These are phyloP conservation scores for Fistulinella prunicolor DNA, from an alignment of 768 basidiomycete genomes.

Conservation along the genomic window DNA sequence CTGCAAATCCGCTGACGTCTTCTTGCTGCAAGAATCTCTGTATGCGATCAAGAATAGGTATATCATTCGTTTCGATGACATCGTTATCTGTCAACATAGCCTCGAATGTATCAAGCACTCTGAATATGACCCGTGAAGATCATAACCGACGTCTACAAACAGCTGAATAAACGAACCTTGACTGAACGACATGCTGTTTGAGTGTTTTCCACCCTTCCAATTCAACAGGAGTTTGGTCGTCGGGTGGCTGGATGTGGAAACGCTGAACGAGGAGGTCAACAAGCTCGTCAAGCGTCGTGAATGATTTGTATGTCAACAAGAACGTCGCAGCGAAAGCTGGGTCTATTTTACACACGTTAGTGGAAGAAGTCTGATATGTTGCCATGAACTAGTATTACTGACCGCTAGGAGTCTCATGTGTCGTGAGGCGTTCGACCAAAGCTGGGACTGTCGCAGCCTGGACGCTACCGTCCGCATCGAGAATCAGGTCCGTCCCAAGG, in stretches of 20 bases:
- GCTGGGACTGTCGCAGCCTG: conserved; percentile 87
- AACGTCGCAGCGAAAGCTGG: conserved; percentile 82
- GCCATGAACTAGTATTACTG: conserved; percentile 29
- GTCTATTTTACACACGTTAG: conserved; percentile 42
- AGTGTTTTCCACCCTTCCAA: conserved; percentile 74
- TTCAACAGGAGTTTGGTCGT: conserved; percentile 58
- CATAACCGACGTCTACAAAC: neutral
- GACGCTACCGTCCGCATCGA: conserved; percentile 81
- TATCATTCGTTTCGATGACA: conserved; percentile 82
- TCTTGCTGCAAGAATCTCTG: conserved; percentile 72
- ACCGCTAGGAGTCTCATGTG: conserved; percentile 89
- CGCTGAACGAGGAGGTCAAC: conserved; percentile 78
- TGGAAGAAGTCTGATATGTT: neutral
- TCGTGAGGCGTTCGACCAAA: conserved; percentile 84
- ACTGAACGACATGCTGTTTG: conserved; percentile 84
- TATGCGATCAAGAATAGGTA: conserved; percentile 76
- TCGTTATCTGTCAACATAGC: conserved; percentile 83
- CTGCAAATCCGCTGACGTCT: conserved; percentile 58
- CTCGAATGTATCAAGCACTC: conserved; percentile 90
- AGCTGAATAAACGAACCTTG: conserved; percentile 56
- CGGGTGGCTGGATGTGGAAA: conserved; percentile 75
- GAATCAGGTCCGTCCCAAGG: conserved; percentile 70
- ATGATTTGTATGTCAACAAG: conserved; percentile 94
- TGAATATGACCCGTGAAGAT: conserved; percentile 3
- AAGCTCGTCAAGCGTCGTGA: conserved; percentile 78